phyloP scores from a whole-genome alignment of 768 basidiomycete species.

The Termitomyces sp. region DNA sequence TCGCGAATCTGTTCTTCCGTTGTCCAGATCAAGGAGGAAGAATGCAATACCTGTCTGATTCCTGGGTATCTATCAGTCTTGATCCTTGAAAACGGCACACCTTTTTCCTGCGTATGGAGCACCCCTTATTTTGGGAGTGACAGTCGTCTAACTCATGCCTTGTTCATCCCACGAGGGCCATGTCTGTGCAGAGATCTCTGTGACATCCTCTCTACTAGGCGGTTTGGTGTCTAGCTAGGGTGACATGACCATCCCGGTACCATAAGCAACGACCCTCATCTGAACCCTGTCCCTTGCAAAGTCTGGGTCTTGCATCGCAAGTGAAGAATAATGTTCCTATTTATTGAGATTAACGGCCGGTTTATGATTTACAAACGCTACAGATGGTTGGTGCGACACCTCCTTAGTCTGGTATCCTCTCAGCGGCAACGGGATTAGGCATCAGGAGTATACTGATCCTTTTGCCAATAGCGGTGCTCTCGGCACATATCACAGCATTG shows the following conservation, averaged over 20 bases:
- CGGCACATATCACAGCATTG: too few species aligned
- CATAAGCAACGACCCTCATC: not conserved
- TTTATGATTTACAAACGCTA: not conserved
- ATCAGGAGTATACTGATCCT: not conserved
- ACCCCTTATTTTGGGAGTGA: not conserved
- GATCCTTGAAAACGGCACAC: not conserved
- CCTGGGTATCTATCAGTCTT: not conserved
- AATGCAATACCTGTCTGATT: not conserved
- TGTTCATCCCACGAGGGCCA: not conserved
- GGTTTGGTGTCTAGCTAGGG: not conserved
- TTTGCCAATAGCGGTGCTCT: not conserved
- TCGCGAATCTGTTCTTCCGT: not conserved
- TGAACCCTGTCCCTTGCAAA: not conserved
- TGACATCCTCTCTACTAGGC: not conserved
- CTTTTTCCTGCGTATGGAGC: not conserved
- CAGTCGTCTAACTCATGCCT: not conserved
- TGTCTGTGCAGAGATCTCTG: not conserved
- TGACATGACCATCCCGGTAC: not conserved
- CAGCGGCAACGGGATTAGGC: not conserved
- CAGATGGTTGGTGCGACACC: not conserved
- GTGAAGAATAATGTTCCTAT: not conserved
- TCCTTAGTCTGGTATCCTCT: not conserved
- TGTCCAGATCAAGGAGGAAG: not conserved
- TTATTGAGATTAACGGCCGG: not conserved
- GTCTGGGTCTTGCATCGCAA: not conserved